Conservation (phyloP, 805 yeast species). For the Wickerhamomyces bovis region DNA sequence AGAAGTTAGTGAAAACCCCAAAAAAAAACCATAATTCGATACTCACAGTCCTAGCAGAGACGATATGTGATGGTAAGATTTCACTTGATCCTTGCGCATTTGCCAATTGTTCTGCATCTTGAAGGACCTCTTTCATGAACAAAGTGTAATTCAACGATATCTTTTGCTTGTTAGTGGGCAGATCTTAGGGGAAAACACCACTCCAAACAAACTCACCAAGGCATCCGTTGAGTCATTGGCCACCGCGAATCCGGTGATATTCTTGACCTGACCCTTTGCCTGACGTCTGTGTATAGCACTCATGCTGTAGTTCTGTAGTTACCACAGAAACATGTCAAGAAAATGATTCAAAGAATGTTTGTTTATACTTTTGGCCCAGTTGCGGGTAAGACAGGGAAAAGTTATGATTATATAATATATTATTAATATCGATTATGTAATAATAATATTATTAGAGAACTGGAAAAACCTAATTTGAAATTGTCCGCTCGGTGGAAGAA, state of each 20-base stretch:
- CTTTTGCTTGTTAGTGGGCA: conserved; percentile 5
- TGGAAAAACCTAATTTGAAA: neutral
- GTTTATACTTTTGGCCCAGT: neutral
- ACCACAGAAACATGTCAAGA: neutral
- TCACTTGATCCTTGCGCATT: conserved; percentile 36
- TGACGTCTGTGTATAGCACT: neutral
- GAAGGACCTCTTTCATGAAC: conserved; percentile 34
- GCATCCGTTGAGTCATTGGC: conserved; percentile 36
- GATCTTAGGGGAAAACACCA: neutral
- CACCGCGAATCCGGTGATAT: conserved; percentile 19
- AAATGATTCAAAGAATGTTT: neutral
- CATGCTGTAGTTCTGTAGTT: neutral
- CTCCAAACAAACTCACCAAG: conserved; percentile 19
- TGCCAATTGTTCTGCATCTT: conserved; percentile 34
- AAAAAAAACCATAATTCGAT: neutral
- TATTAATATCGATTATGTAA: too few species aligned
- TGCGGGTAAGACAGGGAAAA: neutral
- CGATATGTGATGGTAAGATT: conserved; percentile 36
- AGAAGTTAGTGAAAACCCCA: neutral
- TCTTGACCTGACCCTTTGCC: conserved; percentile 21
- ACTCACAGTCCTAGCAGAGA: conserved; percentile 27
- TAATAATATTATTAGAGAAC: too few species aligned
- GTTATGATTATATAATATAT: too few species aligned
- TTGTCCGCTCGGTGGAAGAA: neutral
- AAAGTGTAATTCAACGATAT: conserved; percentile 42